Percentiles rank a stretch among this genome's conserved stretches.
Conservation (phyloP, 805 yeast species). For the Ogataea paraovalis region DNA sequence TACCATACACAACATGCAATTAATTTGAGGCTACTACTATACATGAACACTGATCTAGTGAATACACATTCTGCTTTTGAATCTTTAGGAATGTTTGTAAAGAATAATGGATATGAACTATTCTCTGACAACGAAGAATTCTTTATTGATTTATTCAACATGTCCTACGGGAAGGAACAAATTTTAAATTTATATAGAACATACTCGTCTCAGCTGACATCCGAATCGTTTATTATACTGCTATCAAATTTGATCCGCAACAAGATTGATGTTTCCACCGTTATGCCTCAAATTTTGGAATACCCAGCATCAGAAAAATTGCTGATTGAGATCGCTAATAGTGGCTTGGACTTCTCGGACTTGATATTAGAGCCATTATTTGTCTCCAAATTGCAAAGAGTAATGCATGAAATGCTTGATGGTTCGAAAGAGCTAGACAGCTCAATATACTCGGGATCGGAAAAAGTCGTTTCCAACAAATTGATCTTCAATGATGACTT, state of each 20-base stretch:
- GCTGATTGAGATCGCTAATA: constrained; percentile 15
- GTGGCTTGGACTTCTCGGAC: constrained; percentile 16
- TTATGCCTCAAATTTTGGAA: constrained; percentile 15
- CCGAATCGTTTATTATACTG: constrained; percentile 16
- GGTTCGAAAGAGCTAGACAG: constrained; percentile 10
- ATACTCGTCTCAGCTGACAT: constrained; percentile 5
- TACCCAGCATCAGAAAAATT: constrained; percentile 14
- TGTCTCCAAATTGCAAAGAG: constrained; percentile 17
- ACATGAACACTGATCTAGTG: constrained; percentile 30
- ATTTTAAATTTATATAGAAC: constrained; percentile 10
- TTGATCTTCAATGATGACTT: constrained; percentile 23
- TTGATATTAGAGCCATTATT: constrained; percentile 21
- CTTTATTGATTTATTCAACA: constrained; percentile 34
- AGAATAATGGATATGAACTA: constrained; percentile 31
- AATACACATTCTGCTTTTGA: constrained; percentile 29
- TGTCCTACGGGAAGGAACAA: constrained; percentile 14
- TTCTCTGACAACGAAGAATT: constrained; percentile 35
- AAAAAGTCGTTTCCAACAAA: constrained; percentile 15
- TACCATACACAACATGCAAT: constrained; percentile 49
- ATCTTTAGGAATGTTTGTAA: constrained; percentile 37
- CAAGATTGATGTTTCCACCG: constrained; percentile 1
- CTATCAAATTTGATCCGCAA: constrained; percentile 14
- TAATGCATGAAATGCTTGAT: constrained; percentile 24
- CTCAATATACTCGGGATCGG: constrained; percentile 21
- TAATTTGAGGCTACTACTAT: constrained; percentile 42